Base-by-base conservation (phyloP, 1,139 yeast species). In the Scheffersomyces quercinus region DNA sequence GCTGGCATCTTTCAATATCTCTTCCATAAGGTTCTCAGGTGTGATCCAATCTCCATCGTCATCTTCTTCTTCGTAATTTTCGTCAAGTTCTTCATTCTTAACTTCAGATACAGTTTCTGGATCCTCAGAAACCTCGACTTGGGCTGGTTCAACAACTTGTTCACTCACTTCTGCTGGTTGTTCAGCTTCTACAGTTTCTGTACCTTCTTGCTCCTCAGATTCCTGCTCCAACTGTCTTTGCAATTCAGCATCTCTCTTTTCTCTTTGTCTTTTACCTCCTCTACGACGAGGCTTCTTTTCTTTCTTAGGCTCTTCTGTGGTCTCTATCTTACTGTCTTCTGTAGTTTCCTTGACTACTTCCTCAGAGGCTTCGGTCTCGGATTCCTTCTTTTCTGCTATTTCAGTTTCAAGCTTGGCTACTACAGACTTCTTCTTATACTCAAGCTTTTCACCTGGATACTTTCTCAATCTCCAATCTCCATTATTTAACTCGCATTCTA, bases 11-110 rank as follows among this genome's bases (percentile, higher is more conserved):
- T 83, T 84, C 38, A 82, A 64, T 60, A 88, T 73, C 43, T 81
- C 82, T 54, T 85, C 88, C 37, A 79, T 74, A 36, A 93, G 65
- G 56, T 90, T 91, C 6, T 88, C 96, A 5, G 93, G 86, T 0
- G 97, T 89, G 55, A 93, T 95, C 99, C 99, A 93, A 41, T 88
- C 97, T 16, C 95, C 97, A 52, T 87, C 96, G 52, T 86, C 95
- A 46, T 85, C 85, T 3, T 73, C 75, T 41, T 70, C 79, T 36
- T 79, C 76, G 43, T 73, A 80, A 9, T 76, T 83, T 48, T 76
- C 82, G 1, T 56, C 53, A 63, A 55, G 20, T 53, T 44, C 49
- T 20, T 47, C 46, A 36, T 45, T 47, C 40, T 52, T 55, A 40
- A 54, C 49, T 16, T 41, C 38, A 38, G 36, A 13, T 42, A 45